phyloP scores from a whole-genome alignment of 2,329 filamentous ascomycete species.

The Aschersonia sp. region DNA sequence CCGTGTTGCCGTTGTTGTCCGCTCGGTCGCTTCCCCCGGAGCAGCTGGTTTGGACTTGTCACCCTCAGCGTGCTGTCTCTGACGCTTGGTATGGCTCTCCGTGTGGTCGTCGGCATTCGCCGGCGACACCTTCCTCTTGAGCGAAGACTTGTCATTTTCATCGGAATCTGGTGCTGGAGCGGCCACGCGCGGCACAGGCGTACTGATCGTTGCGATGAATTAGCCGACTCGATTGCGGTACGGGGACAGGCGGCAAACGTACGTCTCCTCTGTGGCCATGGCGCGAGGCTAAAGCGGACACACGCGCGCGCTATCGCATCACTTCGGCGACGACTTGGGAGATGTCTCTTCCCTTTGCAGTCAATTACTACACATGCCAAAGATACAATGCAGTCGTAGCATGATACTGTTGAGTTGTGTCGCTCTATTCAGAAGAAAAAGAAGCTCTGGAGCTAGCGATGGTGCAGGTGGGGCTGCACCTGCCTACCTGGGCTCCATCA shows the following conservation, averaged over 20 bases:
- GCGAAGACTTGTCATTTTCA: constrained; percentile 1
- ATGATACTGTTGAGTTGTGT: too few relatives aligned
- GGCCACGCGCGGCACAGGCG: too few relatives aligned
- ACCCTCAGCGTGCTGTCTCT: constrained; percentile 8
- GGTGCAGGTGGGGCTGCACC: too few relatives aligned
- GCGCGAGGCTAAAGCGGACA: background rate
- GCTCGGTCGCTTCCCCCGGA: constrained; percentile 4
- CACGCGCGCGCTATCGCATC: background rate
- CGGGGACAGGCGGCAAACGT: background rate
- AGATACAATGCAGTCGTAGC: too few relatives aligned
- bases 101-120: constrained; percentile 5
- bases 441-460: too few relatives aligned
- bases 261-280: constrained; percentile 6
- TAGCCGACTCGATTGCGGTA: background rate
- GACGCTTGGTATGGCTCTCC: constrained; percentile 11
- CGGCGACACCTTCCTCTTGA: constrained; percentile 16
- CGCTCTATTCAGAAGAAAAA: too few relatives aligned
- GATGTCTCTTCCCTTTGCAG: background rate
- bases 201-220: background rate
- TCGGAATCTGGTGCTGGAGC: too few relatives aligned
- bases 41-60: background rate
- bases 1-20: constrained; percentile 18
- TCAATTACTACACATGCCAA: too few relatives aligned
- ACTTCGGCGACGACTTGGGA: background rate
- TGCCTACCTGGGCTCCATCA: too few relatives aligned